A percentile compares a stretch with the other conserved stretches of the same genome.
Conservation (phyloP, 768 basidiomycete genomes). For the Phlegmacium glaucopus region DNA sequence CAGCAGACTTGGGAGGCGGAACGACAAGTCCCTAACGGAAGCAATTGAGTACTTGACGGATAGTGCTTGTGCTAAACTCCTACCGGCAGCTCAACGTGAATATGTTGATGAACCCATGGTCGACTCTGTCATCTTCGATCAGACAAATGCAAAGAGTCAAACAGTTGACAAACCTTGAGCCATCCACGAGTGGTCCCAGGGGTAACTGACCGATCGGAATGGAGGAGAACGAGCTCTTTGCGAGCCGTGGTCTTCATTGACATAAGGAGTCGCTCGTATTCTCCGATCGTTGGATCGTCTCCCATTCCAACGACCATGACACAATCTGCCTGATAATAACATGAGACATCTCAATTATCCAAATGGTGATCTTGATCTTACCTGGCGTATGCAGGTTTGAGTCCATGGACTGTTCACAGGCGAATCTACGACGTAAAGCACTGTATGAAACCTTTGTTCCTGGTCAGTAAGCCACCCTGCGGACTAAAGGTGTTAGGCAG, state of each 20-base stretch:
- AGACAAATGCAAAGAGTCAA: not conserved
- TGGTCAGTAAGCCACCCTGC: slow-evolving; percentile 91
- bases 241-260: slow-evolving; percentile 98
- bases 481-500: slow-evolving; percentile 23
- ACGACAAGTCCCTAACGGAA: slow-evolving; percentile 63
- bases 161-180: slow-evolving; percentile 65
- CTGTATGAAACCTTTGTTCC: slow-evolving; percentile 90
- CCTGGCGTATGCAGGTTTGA: slow-evolving; percentile 95
- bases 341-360: not conserved
- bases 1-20: slow-evolving; percentile 54
- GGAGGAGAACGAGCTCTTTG: slow-evolving; percentile 92
- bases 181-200: slow-evolving; percentile 94
- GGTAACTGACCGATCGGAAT: slow-evolving; percentile 84
- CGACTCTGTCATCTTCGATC: slow-evolving; percentile 58
- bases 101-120: slow-evolving; percentile 94
- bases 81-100: slow-evolving; percentile 90
- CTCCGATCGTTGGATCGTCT: slow-evolving; percentile 86
- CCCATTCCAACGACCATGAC: slow-evolving; percentile 94
- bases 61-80: slow-evolving; percentile 15
- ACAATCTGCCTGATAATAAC: slow-evolving; percentile 68
- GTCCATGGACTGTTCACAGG: slow-evolving; percentile 97
- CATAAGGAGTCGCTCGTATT: slow-evolving; percentile 89
- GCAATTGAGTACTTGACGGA: slow-evolving; percentile 7
- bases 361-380: slow-evolving; percentile 19
- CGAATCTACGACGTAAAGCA: slow-evolving; percentile 95